These are phyloP conservation scores for Arctium lappa DNA, from an alignment of 129 eudicot species.

Conservation along the genomic window DNA sequence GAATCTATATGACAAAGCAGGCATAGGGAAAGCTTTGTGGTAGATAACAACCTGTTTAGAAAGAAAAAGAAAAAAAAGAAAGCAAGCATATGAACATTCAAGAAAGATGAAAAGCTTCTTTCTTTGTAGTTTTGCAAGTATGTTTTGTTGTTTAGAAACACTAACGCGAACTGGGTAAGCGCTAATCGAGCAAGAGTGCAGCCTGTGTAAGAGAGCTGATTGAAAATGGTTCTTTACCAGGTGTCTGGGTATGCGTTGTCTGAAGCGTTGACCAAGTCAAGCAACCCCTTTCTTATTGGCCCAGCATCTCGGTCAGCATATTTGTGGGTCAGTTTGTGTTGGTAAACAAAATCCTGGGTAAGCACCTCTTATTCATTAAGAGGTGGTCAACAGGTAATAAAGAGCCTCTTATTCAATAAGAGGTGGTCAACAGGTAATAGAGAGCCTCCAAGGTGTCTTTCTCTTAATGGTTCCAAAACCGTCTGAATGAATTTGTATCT, in stretches of 20 bases:
- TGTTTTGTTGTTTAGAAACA: neutral
- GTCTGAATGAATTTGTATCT: too few species aligned
- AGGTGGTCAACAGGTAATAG: too few species aligned
- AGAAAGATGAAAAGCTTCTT: neutral
- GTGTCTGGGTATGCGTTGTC: neutral
- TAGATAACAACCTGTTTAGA: conserved; percentile 62
- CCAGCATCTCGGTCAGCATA: too few species aligned
- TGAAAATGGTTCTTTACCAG: too few species aligned
- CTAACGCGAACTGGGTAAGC: neutral
- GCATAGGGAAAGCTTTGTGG: conserved; percentile 92
- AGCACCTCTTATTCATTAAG: neutral
- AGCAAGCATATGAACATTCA: neutral
- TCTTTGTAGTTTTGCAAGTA: neutral
- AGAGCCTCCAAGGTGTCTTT: too few species aligned
- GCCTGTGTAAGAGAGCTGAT: too few species aligned
- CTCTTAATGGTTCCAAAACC: too few species aligned
- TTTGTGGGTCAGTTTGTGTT: too few species aligned
- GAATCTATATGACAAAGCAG: conserved; percentile 74
- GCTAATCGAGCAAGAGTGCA: neutral
- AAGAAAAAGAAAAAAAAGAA: neutral
- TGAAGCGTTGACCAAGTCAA: neutral
- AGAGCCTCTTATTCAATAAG: too few species aligned
- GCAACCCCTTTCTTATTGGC: too few species aligned
- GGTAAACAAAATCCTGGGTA: too few species aligned
- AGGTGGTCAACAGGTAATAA: too few species aligned